Base-by-base conservation (phyloP, 345 rosid species). In the Salix viminalis region DNA sequence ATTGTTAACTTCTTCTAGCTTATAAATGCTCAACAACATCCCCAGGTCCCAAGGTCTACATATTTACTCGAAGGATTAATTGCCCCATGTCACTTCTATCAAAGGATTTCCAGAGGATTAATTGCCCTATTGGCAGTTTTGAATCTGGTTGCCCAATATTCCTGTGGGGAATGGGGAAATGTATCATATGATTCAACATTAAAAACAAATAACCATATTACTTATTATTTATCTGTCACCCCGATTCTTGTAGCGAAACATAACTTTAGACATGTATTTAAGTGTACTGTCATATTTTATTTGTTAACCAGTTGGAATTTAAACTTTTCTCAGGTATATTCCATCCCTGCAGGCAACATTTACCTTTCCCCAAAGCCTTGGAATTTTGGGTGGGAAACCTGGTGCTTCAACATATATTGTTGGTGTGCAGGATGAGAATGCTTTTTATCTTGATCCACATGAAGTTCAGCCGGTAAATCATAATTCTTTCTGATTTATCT, bases 371-470 rank as follows among this genome's bases (percentile, higher is more conserved):
- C 98, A 93, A 71, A 92, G 98, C 86, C 89, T 96, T 68, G 98
- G 99, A 48, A 87, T 96, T 73, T 75, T 96, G 84, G 98, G 99
- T 76, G 99, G 99, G 26, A 96, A 92, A 85, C 91, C 99, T 58
- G 89, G 97, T 79, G 86, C 93, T 73, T 96, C 99, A 8, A 91
- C 96, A 73, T 96, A 96, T 82, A 87, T 96, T 52, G 82, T 96
- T 64, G 99, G 97, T 10, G 92, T 96, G 76, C 98, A 96, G 85
- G 98, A 90, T 52, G 92, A 89, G 30, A 84, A 86, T 74, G 91
- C 87, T 68, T 86, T 91, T 69, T 96, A 91, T 84, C 99, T 96
- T 70, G 98, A 95, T 86, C 99, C 99, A 0, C 99, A 96, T 56
- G 91, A 90, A 4, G 92, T 87, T 77, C 99, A 90, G 75, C 86